Base-by-base conservation (phyloP, 495 filamentous ascomycete species). In the Penicillium paradoxum region DNA sequence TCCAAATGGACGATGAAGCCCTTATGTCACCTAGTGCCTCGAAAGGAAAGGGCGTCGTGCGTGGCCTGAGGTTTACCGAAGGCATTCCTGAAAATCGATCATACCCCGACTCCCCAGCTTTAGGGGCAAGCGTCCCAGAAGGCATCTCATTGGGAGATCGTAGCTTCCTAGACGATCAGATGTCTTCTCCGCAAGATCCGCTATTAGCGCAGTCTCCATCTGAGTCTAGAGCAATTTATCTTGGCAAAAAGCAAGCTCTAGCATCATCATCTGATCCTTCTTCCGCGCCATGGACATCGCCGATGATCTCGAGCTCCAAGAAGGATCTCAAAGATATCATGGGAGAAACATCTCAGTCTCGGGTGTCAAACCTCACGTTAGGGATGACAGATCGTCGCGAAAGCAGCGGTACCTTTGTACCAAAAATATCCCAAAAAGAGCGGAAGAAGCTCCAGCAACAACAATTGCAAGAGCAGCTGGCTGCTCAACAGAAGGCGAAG, bases 1-100 rank as follows among this genome's bases (percentile, higher is more conserved):
- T 96, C 62, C 84, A 90, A 53, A 96, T 96, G 89, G 91, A 96
- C 51, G 90, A 92, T n/a, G 90, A 89, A 36, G 74, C 69, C 38
- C 51, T 52, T 11, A 49, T 68, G 34, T 65, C 69, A 0, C 54
- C 65, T 4, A 48, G 47, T n/a, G 53, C 67, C 33, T 49, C 53
- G 1, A 73, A 68, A 60, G 71, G 71, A 4, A 73, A 73, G 50
- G 42, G 56, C 24, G 55, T 56, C 6, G 43, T 69, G 49, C 64
- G 70, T 32, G 60, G 65, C 1, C 9, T 45, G 6, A 60, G 53
- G 36, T 33, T 53, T 30, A 55, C 34, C 30, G 49, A 56, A 43
- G 49, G 38, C 13, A 49, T 55, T 4, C 38, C 36, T 30, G 64
- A 66, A 9, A 45, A 22, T 39, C 49, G 56, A 29, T 59, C 66